These are phyloP conservation scores for Pseudocercospora eumusae DNA, from an alignment of 2,329 filamentous ascomycete species.

Conservation along the genomic window DNA sequence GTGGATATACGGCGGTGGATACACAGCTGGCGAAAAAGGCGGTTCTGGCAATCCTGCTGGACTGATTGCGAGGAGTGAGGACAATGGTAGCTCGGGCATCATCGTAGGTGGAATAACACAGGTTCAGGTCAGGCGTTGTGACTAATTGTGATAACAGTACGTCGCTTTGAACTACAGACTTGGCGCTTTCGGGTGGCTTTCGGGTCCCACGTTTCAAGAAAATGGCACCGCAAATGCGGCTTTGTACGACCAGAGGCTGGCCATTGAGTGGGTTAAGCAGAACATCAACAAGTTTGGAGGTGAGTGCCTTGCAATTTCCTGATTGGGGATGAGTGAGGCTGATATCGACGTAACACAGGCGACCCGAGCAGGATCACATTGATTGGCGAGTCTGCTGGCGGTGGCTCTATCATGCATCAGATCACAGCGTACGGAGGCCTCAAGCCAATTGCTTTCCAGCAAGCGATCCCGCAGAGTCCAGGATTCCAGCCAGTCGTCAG, in stretches of 20 bases:
- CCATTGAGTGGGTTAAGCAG: conserved; percentile 57
- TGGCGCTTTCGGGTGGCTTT: conserved; percentile 53
- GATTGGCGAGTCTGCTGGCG: conserved; percentile 56
- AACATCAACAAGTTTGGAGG: conserved; percentile 52
- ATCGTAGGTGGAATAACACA: conserved; percentile 32
- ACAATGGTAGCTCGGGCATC: conserved; percentile 42
- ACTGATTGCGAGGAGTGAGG: conserved; percentile 41
- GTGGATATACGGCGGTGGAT: conserved; percentile 54
- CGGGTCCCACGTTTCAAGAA: conserved; percentile 48
- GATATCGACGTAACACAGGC: conserved; percentile 30
- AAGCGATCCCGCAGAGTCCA: conserved; percentile 51
- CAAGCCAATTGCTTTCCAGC: conserved; percentile 40
- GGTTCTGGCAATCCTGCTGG: conserved; percentile 41
- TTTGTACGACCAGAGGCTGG: conserved; percentile 56
- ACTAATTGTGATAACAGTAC: background rate
- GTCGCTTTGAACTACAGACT: conserved; percentile 50
- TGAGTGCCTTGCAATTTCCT: background rate
- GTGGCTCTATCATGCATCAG: conserved; percentile 57
- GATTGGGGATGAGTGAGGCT: background rate
- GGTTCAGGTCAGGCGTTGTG: conserved; percentile 21
- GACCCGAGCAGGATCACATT: conserved; percentile 46
- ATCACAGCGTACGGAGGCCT: conserved; percentile 53
- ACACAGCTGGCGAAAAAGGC: conserved; percentile 44
- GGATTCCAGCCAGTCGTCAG: conserved; percentile 45
- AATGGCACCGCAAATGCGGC: conserved; percentile 52